Evolutionary conservation across 2,329 filamentous ascomycete species (phyloP).

Genomic region (Fusarium pilosicola): DNA sequence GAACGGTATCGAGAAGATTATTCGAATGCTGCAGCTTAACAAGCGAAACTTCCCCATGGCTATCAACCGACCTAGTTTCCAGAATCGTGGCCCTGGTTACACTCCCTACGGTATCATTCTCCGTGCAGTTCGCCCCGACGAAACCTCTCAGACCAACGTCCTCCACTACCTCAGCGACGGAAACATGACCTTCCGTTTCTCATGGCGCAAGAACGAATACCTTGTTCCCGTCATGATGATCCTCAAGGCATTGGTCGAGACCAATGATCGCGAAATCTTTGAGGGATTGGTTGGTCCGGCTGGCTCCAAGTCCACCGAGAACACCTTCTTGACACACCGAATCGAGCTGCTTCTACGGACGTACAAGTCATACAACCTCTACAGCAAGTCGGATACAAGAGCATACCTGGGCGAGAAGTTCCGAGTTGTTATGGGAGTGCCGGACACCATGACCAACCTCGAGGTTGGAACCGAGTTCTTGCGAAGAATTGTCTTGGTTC

Average conservation of each 20-base stretch:
- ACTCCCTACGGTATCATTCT: conserved; percentile 91
- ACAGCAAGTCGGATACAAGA: conserved; percentile 83
- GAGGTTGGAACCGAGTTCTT: conserved; percentile 93
- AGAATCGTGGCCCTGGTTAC: conserved; percentile 86
- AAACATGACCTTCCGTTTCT: conserved; percentile 96
- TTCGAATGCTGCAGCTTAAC: conserved; percentile 90
- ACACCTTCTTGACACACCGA: conserved; percentile 94
- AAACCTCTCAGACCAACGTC: conserved; percentile 97
- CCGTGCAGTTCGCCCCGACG: conserved; percentile 92
- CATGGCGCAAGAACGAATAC: conserved; percentile 97
- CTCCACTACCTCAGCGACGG: conserved; percentile 96
- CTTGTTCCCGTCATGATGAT: conserved; percentile 98
- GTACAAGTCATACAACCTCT: conserved; percentile 89
- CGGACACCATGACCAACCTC: conserved; percentile 85
- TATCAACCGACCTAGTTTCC: conserved; percentile 90
- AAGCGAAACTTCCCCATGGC: conserved; percentile 95
- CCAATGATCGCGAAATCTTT: conserved; percentile 95
- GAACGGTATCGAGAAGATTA: conserved; percentile 97
- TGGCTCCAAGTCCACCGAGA: conserved; percentile 79
- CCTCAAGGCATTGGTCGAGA: conserved; percentile 92
- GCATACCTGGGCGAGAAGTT: conserved; percentile 93
- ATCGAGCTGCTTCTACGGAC: conserved; percentile 91
- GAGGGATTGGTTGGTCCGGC: conserved; percentile 87
- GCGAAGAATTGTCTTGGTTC: conserved; percentile 87
- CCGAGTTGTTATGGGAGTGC: conserved; percentile 83